These are phyloP conservation scores for Castanea mollissima DNA, from an alignment of 306 rosid genomes.

Conservation along the genomic window DNA sequence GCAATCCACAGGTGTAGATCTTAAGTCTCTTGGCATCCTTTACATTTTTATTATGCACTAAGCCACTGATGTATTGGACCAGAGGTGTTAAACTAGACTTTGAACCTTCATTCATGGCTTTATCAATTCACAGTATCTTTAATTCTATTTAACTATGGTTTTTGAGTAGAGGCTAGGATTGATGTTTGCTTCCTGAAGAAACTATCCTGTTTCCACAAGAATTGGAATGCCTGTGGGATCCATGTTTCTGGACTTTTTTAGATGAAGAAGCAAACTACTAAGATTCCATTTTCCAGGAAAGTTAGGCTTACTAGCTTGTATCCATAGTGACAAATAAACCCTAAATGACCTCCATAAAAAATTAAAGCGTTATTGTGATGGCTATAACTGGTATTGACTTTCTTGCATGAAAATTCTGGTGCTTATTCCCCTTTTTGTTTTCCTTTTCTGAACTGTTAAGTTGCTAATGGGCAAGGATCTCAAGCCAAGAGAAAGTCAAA, in stretches of 20 bases:
- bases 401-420: conserved; percentile 7
- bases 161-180: neutral
- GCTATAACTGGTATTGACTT: neutral
- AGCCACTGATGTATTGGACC: neutral
- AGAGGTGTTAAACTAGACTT: conserved; percentile 2
- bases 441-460: conserved; percentile 36
- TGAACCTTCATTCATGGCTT: conserved; percentile 2
- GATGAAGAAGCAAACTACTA: neutral
- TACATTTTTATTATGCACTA: neutral
- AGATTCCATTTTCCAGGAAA: neutral
- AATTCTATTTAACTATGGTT: neutral
- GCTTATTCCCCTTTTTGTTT: conserved; percentile 34
- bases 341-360: neutral
- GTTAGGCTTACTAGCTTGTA: neutral
- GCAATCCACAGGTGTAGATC: conserved; percentile 65
- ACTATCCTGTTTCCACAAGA: neutral
- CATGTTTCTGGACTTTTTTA: neutral
- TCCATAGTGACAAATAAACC: neutral
- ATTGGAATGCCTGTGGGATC: neutral
- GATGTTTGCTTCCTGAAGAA: neutral
- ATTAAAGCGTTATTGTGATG: neutral
- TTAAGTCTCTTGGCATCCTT: neutral
- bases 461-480: conserved; percentile 85
- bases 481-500: conserved; percentile 64
- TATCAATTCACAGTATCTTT: neutral